A percentile compares a stretch with the other conserved stretches of the same genome.
These are phyloP conservation scores for Aspergillus bridgeri DNA, from an alignment of 495 filamentous ascomycete species.

Conservation along the genomic window DNA sequence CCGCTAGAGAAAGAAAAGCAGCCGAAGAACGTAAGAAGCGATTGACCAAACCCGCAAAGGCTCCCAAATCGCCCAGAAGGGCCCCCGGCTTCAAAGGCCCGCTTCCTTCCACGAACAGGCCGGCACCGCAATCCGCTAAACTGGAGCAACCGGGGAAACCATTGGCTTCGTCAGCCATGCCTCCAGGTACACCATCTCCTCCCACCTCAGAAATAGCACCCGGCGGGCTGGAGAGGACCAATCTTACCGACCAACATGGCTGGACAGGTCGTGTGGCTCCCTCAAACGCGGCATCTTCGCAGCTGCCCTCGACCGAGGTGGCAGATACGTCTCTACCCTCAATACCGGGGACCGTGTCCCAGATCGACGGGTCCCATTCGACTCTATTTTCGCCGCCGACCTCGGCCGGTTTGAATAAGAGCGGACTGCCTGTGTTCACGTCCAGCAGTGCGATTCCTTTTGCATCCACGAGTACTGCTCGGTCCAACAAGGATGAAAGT, in stretches of 20 bases:
- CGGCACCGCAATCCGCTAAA: neutral
- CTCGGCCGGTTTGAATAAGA: conserved; percentile 36
- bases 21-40: conserved; percentile 30
- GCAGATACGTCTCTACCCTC: conserved; percentile 21
- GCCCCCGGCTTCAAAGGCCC: neutral
- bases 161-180: neutral
- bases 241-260: neutral
- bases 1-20: conserved; percentile 50
- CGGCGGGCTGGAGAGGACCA: neutral
- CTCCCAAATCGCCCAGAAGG: neutral
- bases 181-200: no score
- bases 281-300: neutral
- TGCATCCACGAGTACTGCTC: conserved; percentile 19
- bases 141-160: neutral
- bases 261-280: neutral
- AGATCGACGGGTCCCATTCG: conserved; percentile 13
- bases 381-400: conserved; percentile 28
- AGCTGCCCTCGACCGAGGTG: conserved; percentile 5
- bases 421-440: conserved; percentile 51
- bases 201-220: no score
- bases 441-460: conserved; percentile 51
- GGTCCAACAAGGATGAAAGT: neutral
- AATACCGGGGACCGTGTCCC: conserved; percentile 16
- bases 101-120: neutral
- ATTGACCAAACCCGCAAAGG: conserved; percentile 18